phyloP scores from a whole-genome alignment of 2,329 filamentous ascomycete genomes.

The Colletotrichum costaricense region DNA sequence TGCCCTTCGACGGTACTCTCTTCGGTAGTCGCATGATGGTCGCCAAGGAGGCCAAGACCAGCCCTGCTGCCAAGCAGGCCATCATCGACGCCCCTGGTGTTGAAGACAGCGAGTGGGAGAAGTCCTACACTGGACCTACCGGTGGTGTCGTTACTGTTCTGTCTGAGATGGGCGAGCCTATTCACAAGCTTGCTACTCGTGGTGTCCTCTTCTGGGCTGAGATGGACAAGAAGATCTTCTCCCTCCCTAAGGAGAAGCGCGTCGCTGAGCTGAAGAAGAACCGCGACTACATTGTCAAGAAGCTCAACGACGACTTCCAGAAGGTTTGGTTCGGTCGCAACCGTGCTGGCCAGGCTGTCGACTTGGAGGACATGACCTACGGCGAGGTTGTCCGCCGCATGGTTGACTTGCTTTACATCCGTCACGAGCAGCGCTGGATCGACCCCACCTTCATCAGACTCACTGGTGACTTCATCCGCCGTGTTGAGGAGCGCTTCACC shows the following conservation, averaged over 20 bases:
- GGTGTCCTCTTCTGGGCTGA: constrained; percentile 98
- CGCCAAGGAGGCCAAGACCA: constrained; percentile 91
- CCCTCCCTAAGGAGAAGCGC: constrained; percentile 93
- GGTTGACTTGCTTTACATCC: constrained; percentile 91
- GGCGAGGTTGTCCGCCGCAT: constrained; percentile 87
- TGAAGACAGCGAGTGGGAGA: constrained; percentile 87
- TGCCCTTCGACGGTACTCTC: constrained; percentile 93
- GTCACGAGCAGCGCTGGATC: constrained; percentile 92
- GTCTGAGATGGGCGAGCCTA: constrained; percentile 99
- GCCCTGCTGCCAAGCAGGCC: constrained; percentile 86
- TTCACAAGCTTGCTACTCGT: constrained; percentile 97
- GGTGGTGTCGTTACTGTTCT: constrained; percentile 96
- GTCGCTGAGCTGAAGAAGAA: constrained; percentile 89
- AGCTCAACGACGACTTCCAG: constrained; percentile 95
- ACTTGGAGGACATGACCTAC: constrained; percentile 97
- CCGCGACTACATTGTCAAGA: constrained; percentile 92
- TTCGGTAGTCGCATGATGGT: constrained; percentile 97
- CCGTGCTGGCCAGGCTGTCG: constrained; percentile 81
- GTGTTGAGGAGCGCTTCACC: constrained; percentile 96
- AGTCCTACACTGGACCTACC: constrained; percentile 90
- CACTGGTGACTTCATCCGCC: constrained; percentile 95
- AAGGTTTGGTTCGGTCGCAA: constrained; percentile 97
- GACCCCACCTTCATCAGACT: constrained; percentile 85
- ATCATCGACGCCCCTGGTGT: constrained; percentile 89
- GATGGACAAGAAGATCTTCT: constrained; percentile 99